These are phyloP conservation scores for Clonostachys byssicola DNA, from an alignment of 2,329 filamentous ascomycete species.

Conservation along the genomic window DNA sequence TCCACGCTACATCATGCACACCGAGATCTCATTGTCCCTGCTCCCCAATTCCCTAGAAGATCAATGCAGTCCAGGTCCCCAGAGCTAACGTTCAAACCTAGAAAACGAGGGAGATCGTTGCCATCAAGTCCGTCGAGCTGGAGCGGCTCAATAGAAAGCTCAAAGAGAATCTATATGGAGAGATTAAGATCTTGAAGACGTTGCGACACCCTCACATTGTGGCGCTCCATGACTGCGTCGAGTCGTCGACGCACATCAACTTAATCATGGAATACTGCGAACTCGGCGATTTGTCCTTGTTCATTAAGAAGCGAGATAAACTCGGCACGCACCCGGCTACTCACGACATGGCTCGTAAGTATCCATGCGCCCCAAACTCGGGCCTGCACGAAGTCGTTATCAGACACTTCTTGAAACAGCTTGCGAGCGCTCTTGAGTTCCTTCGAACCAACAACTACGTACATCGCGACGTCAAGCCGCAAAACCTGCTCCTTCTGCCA, in stretches of 20 bases:
- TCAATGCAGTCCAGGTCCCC: not conserved
- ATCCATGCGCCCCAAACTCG: constrained; percentile 76
- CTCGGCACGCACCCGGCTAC: constrained; percentile 77
- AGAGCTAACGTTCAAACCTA: constrained; percentile 27
- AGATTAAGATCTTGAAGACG: constrained; percentile 92
- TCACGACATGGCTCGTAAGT: constrained; percentile 87
- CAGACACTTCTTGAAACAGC: constrained; percentile 92
- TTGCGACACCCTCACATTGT: constrained; percentile 97
- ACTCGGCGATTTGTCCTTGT: constrained; percentile 87
- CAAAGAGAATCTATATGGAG: constrained; percentile 90
- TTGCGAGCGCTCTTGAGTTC: constrained; percentile 87
- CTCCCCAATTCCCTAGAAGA: not conserved
- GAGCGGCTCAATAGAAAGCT: constrained; percentile 91
- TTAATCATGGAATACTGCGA: constrained; percentile 99
- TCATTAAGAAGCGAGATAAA: constrained; percentile 90
- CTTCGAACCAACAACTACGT: constrained; percentile 82
- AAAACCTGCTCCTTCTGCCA: constrained; percentile 88
- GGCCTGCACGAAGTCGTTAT: constrained; percentile 97
- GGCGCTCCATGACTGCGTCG: constrained; percentile 89
- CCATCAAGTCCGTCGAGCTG: constrained; percentile 94
- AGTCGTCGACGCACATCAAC: constrained; percentile 84
- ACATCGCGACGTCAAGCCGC: constrained; percentile 95
- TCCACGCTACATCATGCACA: not conserved
- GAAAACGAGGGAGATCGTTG: constrained; percentile 78
- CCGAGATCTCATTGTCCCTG: not conserved